A percentile compares a stretch with the other conserved stretches of the same genome.
Evolutionary conservation across 2,329 filamentous ascomycete species (phyloP).

Genomic region (Aspergillus intermedius): DNA sequence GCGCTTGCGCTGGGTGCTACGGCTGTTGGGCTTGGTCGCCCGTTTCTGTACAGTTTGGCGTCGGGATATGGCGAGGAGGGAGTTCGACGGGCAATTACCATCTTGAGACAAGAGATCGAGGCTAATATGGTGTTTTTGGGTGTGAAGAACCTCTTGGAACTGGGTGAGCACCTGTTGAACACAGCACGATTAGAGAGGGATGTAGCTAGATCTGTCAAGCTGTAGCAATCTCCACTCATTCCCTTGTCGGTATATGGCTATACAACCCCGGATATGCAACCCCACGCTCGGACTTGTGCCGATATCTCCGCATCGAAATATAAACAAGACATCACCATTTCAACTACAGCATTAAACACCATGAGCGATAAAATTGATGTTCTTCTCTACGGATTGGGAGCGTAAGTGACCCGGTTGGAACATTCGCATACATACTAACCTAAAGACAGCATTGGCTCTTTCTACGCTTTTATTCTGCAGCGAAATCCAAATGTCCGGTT

Average conservation of each 20-base stretch:
- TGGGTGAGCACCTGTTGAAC: constrained; percentile 27
- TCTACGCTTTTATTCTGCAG: constrained; percentile 51
- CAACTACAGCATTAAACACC: constrained; percentile 1
- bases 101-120: constrained; percentile 28
- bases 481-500: constrained; percentile 35
- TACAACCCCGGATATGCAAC: neutral
- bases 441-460: constrained; percentile 47
- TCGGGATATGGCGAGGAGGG: constrained; percentile 52
- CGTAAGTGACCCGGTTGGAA: constrained; percentile 35
- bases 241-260: neutral
- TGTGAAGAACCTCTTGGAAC: constrained; percentile 19
- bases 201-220: constrained; percentile 23
- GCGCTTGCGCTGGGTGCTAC: constrained; percentile 59
- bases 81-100: constrained; percentile 41
- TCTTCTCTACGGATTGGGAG: constrained; percentile 49
- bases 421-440: neutral
- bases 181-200: constrained; percentile 25
- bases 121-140: constrained; percentile 30
- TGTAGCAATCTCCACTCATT: constrained; percentile 10
- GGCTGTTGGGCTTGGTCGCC: constrained; percentile 57
- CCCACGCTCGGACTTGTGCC: neutral
- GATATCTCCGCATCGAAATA: neutral
- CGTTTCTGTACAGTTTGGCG: constrained; percentile 53
- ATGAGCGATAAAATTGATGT: constrained; percentile 35
- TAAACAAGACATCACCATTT: neutral